Evolutionary conservation across 768 basidiomycete genomes (phyloP).

Genomic region (Boletus huronensis): DNA sequence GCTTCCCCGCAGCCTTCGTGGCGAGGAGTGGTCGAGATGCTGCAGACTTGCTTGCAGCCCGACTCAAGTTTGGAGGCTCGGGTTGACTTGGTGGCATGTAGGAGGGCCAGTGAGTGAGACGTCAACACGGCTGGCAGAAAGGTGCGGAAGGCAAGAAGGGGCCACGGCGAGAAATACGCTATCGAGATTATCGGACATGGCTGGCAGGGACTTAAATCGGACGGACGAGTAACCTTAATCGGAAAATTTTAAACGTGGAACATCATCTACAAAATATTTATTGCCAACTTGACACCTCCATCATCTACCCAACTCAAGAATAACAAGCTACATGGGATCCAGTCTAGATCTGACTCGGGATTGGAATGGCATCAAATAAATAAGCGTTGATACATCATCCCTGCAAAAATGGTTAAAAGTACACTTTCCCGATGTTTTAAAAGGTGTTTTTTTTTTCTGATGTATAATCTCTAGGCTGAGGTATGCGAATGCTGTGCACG

Average conservation of each 20-base stretch:
- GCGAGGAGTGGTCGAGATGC: background rate
- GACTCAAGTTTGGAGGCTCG: background rate
- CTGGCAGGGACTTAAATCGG: background rate
- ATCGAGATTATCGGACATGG: background rate
- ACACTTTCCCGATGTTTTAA: background rate
- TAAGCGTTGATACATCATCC: no score
- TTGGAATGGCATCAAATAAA: no score
- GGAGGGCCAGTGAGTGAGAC: constrained; percentile 8
- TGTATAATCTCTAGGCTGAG: background rate
- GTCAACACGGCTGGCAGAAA: background rate
- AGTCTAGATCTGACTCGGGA: no score
- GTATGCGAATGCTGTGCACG: background rate
- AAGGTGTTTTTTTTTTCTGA: background rate
- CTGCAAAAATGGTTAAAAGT: no score
- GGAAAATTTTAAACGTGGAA: background rate
- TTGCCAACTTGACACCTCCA: no score
- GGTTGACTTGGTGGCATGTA: constrained; percentile 14
- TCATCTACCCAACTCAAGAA: no score
- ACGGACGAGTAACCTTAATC: background rate
- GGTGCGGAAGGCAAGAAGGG: background rate
- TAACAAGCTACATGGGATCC: no score
- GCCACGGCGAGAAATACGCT: background rate
- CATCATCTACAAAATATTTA: no score
- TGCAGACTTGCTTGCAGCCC: background rate
- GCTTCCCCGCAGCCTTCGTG: constrained; percentile 19